A percentile compares a stretch with the other conserved stretches of the same genome.
These are phyloP conservation scores for Rhodamnia rubescens DNA, from an alignment of 345 rosid species.

Conservation along the genomic window DNA sequence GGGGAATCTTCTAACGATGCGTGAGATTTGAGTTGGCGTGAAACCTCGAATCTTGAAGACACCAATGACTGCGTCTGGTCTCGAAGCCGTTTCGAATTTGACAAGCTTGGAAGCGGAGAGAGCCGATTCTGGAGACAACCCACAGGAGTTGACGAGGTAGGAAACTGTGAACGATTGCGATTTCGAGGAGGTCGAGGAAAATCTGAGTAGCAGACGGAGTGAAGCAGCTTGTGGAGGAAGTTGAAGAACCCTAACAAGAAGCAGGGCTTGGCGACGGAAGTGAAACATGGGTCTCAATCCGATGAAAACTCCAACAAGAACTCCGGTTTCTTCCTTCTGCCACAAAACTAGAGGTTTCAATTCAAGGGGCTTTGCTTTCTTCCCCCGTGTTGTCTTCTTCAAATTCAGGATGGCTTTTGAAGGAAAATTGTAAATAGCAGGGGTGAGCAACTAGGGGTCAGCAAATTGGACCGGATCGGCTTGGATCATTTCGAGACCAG, in stretches of 20 bases:
- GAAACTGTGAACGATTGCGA: constrained; percentile 13
- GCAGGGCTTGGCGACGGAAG: not conserved
- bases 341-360: not conserved
- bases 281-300: not conserved
- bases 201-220: not conserved
- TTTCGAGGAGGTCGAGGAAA: not conserved
- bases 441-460: too few relatives aligned
- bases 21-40: constrained; percentile 7
- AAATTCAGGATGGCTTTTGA: too few relatives aligned
- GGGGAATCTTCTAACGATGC: constrained; percentile 3
- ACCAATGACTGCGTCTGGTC: constrained; percentile 3
- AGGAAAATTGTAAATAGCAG: not conserved
- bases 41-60: constrained; percentile 14
- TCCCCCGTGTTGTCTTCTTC: not conserved
- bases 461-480: too few relatives aligned
- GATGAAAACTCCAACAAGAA: not conserved
- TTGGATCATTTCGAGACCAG: too few relatives aligned
- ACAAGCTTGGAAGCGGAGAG: not conserved
- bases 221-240: not conserved
- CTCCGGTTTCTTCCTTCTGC: not conserved
- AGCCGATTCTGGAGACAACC: constrained; percentile 23
- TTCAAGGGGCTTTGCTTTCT: not conserved
- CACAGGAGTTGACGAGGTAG: constrained; percentile 20
- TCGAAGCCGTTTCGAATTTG: constrained; percentile 5
- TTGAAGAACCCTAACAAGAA: not conserved